Base-by-base conservation (phyloP, 805 yeast species). In the Sporopachydermia lactativora region DNA sequence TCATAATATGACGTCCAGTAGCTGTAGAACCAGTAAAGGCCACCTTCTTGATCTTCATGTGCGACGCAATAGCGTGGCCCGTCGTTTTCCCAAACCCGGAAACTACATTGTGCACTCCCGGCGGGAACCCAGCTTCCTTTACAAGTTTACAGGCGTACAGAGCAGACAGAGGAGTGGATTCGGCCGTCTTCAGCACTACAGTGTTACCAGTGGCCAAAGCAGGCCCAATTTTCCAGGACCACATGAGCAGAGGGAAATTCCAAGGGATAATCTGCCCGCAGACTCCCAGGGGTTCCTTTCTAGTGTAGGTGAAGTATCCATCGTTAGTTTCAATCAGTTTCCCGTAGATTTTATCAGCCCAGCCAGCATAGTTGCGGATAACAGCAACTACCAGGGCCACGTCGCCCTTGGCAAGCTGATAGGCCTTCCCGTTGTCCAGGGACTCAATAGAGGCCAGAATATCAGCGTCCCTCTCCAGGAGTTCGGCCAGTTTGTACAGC, bases 1-100 rank as follows among this genome's bases (percentile, higher is more conserved):
- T 73, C 80, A 83, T 79, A 57, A 88, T 82, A 52, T 63, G 64
- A 60, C 82, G 80, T 57, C 96, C 97, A 47, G 85, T 78, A 38
- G 80, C 85, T 42, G 96, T 88, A 34, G 96, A 86, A 50, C 96
- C 96, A 43, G 96, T 88, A 66, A 88, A 88, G 8, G 96, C 94
- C 55, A 88, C 71, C 71, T 88, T 88, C 66, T 82, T 82, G 53
- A 88, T 76, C 58, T 71, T 75, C 52, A 77, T 79, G 64, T 88
- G 96, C 43, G 68, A 61, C 39, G 89, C 70, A 48, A 88, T 71
- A 36, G 85, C 81, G 47, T 75, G 74, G 60, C 96, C 96, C 41
- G 89, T 81, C 53, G 71, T 77, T 57, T 74, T 73, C 58, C 96
- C 96, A 52, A 71, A 78, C 43, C 96, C 96, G 49, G 88, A 76